A percentile compares a stretch with the other conserved stretches of the same genome.
Conservation (phyloP, 345 rosid species). For the Eucalyptus sp. region DNA sequence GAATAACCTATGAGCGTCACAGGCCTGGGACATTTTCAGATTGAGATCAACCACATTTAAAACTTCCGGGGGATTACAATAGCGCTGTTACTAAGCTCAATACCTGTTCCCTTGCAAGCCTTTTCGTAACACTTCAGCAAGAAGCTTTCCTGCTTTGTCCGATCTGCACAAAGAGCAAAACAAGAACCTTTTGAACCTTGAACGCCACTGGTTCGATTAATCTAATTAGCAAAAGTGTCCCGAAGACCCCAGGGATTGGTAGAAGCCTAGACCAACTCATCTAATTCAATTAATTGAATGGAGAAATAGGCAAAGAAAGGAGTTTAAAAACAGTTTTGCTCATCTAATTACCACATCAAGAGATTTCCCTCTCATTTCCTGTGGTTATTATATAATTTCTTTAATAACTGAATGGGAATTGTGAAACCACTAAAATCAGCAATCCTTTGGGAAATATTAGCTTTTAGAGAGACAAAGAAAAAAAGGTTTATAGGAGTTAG, state of each 20-base stretch:
- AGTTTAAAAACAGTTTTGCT: background rate
- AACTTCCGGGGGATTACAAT: background rate
- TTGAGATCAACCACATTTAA: background rate
- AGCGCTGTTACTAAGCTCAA: background rate
- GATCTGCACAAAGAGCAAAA: slow-evolving; percentile 39
- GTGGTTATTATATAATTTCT: background rate
- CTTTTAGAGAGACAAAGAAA: background rate
- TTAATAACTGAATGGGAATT: background rate
- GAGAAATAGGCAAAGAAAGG: background rate
- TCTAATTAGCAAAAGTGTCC: background rate
- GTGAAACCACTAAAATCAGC: background rate
- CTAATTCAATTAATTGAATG: background rate
- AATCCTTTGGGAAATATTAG: background rate
- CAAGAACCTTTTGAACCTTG: background rate
- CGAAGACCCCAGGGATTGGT: background rate
- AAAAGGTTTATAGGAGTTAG: background rate
- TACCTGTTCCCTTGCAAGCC: slow-evolving; percentile 97
- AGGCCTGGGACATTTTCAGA: slow-evolving; percentile 43
- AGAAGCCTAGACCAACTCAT: background rate
- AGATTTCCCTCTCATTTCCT: background rate
- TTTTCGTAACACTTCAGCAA: slow-evolving; percentile 78
- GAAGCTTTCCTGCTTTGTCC: slow-evolving; percentile 84
- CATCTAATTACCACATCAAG: background rate
- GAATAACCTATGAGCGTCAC: slow-evolving; percentile 87
- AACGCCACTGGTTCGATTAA: background rate